Evolutionary conservation across 306 rosid genomes (phyloP), one percentile per base, ranked within the genome.

Genomic region (Sindora glabra): DNA sequence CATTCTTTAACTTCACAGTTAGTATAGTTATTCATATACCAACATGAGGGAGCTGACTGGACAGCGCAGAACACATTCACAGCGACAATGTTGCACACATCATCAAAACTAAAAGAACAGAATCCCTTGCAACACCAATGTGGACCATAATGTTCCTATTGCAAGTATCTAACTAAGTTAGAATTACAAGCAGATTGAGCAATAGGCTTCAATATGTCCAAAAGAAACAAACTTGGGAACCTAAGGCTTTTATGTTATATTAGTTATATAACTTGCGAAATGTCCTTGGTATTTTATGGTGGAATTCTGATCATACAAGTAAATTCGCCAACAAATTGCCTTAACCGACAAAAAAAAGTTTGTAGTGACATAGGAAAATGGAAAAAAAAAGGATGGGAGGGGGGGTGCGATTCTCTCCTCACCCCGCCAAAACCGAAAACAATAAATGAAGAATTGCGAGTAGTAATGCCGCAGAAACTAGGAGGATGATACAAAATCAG

Each of bases 151-250:
- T 21, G 22, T 55, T 4, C 9, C 11, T 4, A 41, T 18, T 27
- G 26, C 12, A 15, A 41, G 29, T 38, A 38, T 59, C 65, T 62
- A 65, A 41, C 23, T 6, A 27, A 61, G 69, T 49, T 17, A 12
- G 36, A 34, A 38, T 48, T 42, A 52, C 41, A 72, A 39, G 46
- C 60, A 39, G 26, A 57, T 8, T 38, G 17, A 56, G 19, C n/a
- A n/a, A 26, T 41, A 66, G 22, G 40, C 38, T 65, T 27, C 67
- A 49, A 17, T 15, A 37, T 11, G 23, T 51, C n/a, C 63, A 53
- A 48, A 58, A 44, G 45, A 48, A 56, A 11, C 11, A 69, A 64
- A 69, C 30, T 53, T 44, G n/a, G 72, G 19, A 39, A 39, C 51
- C 27, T 11, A 29, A 34, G 53, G 44, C 47, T 44, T 54, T 60